Evolutionary conservation across 805 yeast genomes (phyloP), one percentile per base, ranked within the genome.

Genomic region (Nakazawaea molendinolei): DNA sequence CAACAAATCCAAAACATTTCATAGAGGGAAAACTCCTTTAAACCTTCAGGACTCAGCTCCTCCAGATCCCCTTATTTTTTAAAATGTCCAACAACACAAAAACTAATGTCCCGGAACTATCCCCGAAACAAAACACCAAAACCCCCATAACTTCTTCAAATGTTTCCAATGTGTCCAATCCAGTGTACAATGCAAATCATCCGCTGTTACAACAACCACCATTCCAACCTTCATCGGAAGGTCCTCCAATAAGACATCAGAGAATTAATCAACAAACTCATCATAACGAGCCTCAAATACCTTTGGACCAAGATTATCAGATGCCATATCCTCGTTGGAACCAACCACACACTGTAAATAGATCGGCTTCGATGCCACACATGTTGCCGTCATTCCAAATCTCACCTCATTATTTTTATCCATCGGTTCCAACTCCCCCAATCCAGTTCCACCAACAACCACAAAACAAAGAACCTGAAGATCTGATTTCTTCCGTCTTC

Each of bases 401-500:
- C 10, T 27, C 8, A 31, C 24, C n/a, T 35, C 14, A 28, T 36
- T 22, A 19, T 24, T 15, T 17, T 34, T 16, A 28, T 14, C 10
- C 22, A 4, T 9, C 27, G 18, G 17, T 34, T 7, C 32, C 17
- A 8, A 7, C 10, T 30, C 27, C 19, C 18, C 28, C n/a, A 16
- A n/a, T n/a, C n/a, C n/a, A n/a, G n/a, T n/a, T n/a, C n/a, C n/a
- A 27, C 5, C 33, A 28, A 10, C 33, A 28, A 10, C 33, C 17
- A 19, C 32, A 15, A 19, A 18, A 35, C 3, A 18, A 33, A 4
- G 5, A 25, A 24, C 7, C n/a, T 29, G 12, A n/a, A n/a, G 37
- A 38, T 18, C 29, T 37, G 2, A 49, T 49, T 5, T 49, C 57
- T 3, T 31, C 42, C 10, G 51, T 46, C 1, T 53, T 55, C 45